Percentiles rank a stretch among this genome's conserved stretches.
These are phyloP conservation scores for Cymbidium sinense DNA, from an alignment of 106 monocot genomes.

Conservation along the genomic window DNA sequence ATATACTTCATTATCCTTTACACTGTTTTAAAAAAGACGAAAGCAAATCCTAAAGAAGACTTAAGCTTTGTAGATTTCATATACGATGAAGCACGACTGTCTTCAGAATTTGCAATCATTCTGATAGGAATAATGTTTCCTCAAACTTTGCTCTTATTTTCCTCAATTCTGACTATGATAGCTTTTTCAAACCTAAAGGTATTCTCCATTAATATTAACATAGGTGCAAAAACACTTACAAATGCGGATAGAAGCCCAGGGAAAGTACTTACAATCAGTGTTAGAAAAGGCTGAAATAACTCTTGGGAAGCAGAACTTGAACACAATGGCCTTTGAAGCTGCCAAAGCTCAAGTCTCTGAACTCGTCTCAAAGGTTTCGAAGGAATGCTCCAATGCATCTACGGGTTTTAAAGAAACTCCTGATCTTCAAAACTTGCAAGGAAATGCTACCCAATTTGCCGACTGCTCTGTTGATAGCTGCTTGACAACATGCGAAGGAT, in stretches of 20 bases:
- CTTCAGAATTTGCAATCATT: too few species aligned
- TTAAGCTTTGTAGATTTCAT: too few species aligned
- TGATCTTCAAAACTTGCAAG: slow-evolving; percentile 10
- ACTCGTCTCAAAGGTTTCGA: slow-evolving; percentile 42
- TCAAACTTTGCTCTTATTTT: too few species aligned
- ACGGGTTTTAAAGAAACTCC: slow-evolving; percentile 17
- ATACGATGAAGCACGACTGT: too few species aligned
- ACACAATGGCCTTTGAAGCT: slow-evolving; percentile 31
- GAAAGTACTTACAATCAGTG: slow-evolving; percentile 71
- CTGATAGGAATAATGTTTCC: too few species aligned
- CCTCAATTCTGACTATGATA: too few species aligned
- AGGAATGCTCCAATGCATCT: slow-evolving; percentile 37
- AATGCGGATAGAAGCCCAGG: slow-evolving; percentile 70
- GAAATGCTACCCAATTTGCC: slow-evolving; percentile 15
- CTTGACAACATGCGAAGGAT: slow-evolving; percentile 61
- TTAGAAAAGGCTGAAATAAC: slow-evolving; percentile 85
- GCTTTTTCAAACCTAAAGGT: not conserved
- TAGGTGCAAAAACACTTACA: slow-evolving; percentile 70
- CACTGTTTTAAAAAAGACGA: too few species aligned
- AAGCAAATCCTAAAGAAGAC: too few species aligned
- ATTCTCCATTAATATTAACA: not conserved
- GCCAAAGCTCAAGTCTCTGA: slow-evolving; percentile 48
- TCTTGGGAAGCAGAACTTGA: slow-evolving; percentile 46
- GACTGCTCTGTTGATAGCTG: slow-evolving; percentile 69
- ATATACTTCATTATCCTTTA: too few species aligned